These are phyloP conservation scores for Aleurites moluccanus DNA, from an alignment of 441 rosid genomes.

Conservation along the genomic window DNA sequence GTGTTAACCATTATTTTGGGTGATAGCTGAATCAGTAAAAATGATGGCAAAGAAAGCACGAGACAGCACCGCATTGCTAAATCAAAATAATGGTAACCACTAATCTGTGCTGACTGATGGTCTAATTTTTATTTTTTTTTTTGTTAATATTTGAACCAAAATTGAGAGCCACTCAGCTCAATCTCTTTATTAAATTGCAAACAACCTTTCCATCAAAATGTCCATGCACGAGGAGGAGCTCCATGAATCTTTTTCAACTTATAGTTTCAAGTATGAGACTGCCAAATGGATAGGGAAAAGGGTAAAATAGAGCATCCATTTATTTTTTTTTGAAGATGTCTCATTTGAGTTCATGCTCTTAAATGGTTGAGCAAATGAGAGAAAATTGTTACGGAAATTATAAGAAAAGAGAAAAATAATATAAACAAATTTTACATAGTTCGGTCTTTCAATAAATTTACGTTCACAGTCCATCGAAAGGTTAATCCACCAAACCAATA, in stretches of 20 bases:
- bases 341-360: not conserved
- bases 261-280: not conserved
- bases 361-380: not conserved
- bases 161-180: not conserved
- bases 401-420: too few species aligned
- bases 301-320: not conserved
- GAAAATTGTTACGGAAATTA: too few species aligned
- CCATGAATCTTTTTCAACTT: not conserved
- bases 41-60: constrained; percentile 48
- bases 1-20: constrained; percentile 17
- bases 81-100: constrained; percentile 40
- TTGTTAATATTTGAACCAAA: not conserved
- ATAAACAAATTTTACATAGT: too few species aligned
- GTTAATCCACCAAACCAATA: too few species aligned
- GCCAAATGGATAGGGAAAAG: not conserved
- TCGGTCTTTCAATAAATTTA: too few species aligned
- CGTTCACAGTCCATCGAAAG: too few species aligned
- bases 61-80: constrained; percentile 20
- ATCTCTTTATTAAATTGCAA: constrained; percentile 31
- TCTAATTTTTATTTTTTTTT: too few species aligned
- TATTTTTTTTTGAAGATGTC: not conserved
- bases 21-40: constrained; percentile 57
- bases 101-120: not conserved
- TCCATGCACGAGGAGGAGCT: not conserved
- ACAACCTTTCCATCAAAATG: not conserved